Evolutionary conservation across 192 early-diverging fungal genomes (phyloP), one percentile per base, ranked within the genome.

Genomic region (Jimgerdemannia lactiflua): DNA sequence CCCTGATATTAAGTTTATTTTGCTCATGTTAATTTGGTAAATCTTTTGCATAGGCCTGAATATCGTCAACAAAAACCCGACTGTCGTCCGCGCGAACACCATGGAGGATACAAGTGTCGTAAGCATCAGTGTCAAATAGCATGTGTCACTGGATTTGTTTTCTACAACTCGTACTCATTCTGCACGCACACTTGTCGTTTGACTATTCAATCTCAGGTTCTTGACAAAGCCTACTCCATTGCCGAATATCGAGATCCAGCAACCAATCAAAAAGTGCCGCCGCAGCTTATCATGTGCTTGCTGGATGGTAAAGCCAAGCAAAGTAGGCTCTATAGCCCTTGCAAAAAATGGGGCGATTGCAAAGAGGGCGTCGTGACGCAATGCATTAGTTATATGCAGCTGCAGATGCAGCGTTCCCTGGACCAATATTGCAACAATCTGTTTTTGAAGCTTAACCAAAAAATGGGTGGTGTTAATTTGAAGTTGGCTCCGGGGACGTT

Each of bases 391-490:
- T 85, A 89, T 18, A 95, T 90, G 79, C 90, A 96, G 72, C 86
- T 94, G 77, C 86, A 86, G 77, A 78, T 83, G 49, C n/a, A 54
- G 11, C 49, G 49, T 20, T 85, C 93, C n/a, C 95, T 92, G 79
- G 78, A 90, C 64, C 95, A 97, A 86, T 97, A 96, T 80, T 95
- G 92, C 72, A 93, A 93, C 14, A 97, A 95, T 75, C 86, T 98
- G 65, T 92, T 90, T 59, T 84, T 98, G 43, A 98, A 98, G 85
- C 90, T 98, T 76, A 98, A 98, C 76, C 84, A 89, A 41, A 95
- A 97, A 87, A 85, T 97, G 9, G 94, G 95, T 70, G 95, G 95
- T 63, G 91, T 91, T 84, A 97, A 97, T 83, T 84, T 89, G 42
- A 89, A 85, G 73, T 80, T 98, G 59, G 78, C 70, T 0, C 75